Evolutionary conservation across 805 yeast species (phyloP).

Genomic region (Candida germanica): DNA sequence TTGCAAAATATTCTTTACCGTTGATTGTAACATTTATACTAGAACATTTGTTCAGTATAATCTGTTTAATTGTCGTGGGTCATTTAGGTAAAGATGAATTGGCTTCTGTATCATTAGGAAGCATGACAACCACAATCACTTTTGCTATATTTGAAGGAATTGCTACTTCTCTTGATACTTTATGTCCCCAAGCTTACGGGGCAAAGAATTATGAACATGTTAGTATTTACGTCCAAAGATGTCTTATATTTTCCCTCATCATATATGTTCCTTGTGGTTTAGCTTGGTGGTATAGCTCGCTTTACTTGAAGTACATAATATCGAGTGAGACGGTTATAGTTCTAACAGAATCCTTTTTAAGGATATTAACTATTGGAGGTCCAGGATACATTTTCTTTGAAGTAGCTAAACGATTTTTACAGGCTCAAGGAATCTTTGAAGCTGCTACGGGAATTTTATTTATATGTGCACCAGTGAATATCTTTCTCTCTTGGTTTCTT

Average conservation of each 20-base stretch:
- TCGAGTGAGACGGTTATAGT: constrained; percentile 30
- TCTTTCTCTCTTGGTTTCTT: constrained; percentile 36
- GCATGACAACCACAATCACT: constrained; percentile 44
- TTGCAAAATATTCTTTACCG: constrained; percentile 36
- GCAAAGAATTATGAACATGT: constrained; percentile 40
- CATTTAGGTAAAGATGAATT: constrained; percentile 44
- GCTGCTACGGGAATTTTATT: constrained; percentile 44
- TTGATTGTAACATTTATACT: constrained; percentile 39
- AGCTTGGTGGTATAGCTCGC: constrained; percentile 38
- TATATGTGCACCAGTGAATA: constrained; percentile 41
- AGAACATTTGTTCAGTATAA: constrained; percentile 43
- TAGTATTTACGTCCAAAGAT: constrained; percentile 37
- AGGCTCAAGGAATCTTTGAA: constrained; percentile 47
- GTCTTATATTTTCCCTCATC: constrained; percentile 31
- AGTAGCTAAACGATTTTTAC: constrained; percentile 38
- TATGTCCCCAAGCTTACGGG: constrained; percentile 46
- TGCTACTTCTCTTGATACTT: constrained; percentile 44
- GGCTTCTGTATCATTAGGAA: constrained; percentile 44
- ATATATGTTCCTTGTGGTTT: constrained; percentile 38
- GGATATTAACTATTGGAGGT: constrained; percentile 36
- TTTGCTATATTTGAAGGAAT: constrained; percentile 45
- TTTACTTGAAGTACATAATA: constrained; percentile 28
- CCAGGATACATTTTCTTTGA: constrained; percentile 45
- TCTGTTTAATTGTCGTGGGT: constrained; percentile 42
- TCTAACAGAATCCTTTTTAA: constrained; percentile 33